These are phyloP conservation scores for Tuber magnatum DNA, from an alignment of 495 filamentous ascomycete genomes.

Conservation along the genomic window DNA sequence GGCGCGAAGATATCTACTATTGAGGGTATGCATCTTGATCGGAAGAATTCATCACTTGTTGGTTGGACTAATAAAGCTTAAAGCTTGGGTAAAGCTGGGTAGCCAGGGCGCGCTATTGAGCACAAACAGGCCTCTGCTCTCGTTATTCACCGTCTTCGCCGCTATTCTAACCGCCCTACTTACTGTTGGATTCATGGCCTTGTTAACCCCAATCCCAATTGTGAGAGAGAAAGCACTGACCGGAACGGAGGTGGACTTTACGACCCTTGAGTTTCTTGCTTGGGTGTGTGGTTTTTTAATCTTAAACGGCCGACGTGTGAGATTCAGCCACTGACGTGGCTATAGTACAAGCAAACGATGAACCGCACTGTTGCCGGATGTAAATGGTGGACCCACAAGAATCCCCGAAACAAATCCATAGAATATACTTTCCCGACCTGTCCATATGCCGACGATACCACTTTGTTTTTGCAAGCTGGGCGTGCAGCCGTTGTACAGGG, in stretches of 20 bases:
- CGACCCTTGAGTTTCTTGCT: constrained; percentile 11
- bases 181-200: constrained; percentile 29
- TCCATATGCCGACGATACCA: constrained; percentile 30
- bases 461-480: constrained; percentile 28
- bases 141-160: constrained; percentile 23
- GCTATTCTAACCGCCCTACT: constrained; percentile 20
- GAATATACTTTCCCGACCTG: constrained; percentile 28
- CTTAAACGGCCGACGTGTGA: background rate
- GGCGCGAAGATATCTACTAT: constrained; percentile 34
- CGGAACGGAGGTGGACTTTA: constrained; percentile 23
- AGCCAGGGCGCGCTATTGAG: constrained; percentile 27
- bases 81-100: constrained; percentile 32
- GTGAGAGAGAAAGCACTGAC: constrained; percentile 10
- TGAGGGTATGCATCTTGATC: constrained; percentile 10
- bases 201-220: constrained; percentile 22
- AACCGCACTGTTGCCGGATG: constrained; percentile 20
- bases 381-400: constrained; percentile 23
- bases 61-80: constrained; percentile 5
- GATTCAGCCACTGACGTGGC: constrained; percentile 5
- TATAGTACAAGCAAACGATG: constrained; percentile 17
- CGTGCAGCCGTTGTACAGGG: constrained; percentile 30
- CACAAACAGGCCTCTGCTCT: constrained; percentile 18
- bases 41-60: background rate
- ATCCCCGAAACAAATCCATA: background rate
- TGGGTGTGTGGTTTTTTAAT: constrained; percentile 20